These are phyloP conservation scores for Pelargonium citronellum DNA, from an alignment of 441 rosid species.

Conservation along the genomic window DNA sequence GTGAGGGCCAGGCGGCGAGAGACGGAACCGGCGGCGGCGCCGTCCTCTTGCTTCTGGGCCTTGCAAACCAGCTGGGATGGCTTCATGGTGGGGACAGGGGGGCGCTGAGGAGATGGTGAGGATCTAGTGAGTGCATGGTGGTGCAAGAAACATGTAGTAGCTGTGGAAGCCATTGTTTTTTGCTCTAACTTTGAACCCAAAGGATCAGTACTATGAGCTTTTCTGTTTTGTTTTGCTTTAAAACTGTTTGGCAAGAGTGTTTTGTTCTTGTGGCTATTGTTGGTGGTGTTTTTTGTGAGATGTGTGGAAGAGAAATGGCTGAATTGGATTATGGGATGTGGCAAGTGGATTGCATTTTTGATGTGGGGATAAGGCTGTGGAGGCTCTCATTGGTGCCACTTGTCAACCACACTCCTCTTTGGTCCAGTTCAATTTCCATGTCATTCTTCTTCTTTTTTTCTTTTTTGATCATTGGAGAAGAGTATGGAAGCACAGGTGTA, in stretches of 20 bases:
- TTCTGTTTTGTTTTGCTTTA: not conserved
- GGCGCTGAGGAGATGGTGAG: conserved; percentile 46
- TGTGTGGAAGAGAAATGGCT: conserved; percentile 27
- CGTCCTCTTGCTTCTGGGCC: conserved; percentile 66
- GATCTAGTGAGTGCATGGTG: conserved; percentile 56
- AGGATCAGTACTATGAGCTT: not conserved
- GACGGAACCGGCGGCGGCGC: conserved; percentile 25
- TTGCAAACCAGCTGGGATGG: conserved; percentile 50
- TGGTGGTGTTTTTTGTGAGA: not conserved
- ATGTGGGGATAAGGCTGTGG: conserved; percentile 44
- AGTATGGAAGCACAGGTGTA: no score
- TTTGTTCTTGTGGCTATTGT: not conserved
- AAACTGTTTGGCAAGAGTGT: not conserved
- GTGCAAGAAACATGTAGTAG: conserved; percentile 69
- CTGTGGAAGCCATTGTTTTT: conserved; percentile 59
- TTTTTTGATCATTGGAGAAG: not conserved
- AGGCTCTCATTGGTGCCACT: conserved; percentile 38
- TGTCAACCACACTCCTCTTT: conserved; percentile 16
- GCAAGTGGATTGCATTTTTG: conserved; percentile 34
- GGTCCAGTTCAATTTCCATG: not conserved
- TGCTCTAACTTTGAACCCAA: not conserved
- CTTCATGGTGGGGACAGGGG: conserved; percentile 37
- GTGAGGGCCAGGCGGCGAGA: conserved; percentile 87
- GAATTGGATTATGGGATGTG: conserved; percentile 25
- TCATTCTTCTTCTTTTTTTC: not conserved